phyloP scores from a whole-genome alignment of 2,329 filamentous ascomycete species.

The Talaromyces rugulosus region DNA sequence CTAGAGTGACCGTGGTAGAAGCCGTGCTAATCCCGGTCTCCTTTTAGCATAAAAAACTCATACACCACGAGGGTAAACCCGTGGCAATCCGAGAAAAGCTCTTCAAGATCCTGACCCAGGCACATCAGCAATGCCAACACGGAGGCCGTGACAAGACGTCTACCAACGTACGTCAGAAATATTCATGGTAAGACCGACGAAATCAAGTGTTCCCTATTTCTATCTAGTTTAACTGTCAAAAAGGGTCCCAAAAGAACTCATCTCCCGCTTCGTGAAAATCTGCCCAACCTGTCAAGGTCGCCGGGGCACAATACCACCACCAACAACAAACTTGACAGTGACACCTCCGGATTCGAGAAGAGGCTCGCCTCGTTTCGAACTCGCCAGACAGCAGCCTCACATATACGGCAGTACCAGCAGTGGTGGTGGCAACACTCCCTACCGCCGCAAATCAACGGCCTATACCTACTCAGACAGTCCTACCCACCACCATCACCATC shows the following conservation, averaged over 20 bases:
- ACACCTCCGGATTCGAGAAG: constrained; percentile 39
- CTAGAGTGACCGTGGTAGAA: not conserved
- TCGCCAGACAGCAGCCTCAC: constrained; percentile 23
- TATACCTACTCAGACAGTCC: not conserved
- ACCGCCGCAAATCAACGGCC: constrained; percentile 5
- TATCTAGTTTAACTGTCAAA: not conserved
- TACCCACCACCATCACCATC: not conserved
- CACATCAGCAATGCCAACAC: constrained; percentile 49
- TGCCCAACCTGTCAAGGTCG: constrained; percentile 48
- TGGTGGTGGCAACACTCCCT: not conserved
- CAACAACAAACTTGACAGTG: constrained; percentile 31
- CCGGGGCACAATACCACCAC: constrained; percentile 29
- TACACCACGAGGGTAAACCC: constrained; percentile 50
- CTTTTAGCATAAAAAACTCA: constrained; percentile 36
- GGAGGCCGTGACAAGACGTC: constrained; percentile 52
- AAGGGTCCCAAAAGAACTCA: constrained; percentile 50
- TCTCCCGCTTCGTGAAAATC: constrained; percentile 49
- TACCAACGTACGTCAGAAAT: constrained; percentile 46
- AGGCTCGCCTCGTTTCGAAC: constrained; percentile 34
- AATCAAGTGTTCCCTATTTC: not conserved
- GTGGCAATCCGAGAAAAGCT: constrained; percentile 50
- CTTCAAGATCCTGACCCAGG: constrained; percentile 48
- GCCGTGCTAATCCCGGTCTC: not conserved
- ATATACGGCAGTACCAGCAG: constrained; percentile 3
- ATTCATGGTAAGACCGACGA: constrained; percentile 43